Percentiles rank a stretch among this genome's conserved stretches.
Conservation (phyloP, 495 filamentous ascomycete genomes). For the Gamarada debralockiae region DNA sequence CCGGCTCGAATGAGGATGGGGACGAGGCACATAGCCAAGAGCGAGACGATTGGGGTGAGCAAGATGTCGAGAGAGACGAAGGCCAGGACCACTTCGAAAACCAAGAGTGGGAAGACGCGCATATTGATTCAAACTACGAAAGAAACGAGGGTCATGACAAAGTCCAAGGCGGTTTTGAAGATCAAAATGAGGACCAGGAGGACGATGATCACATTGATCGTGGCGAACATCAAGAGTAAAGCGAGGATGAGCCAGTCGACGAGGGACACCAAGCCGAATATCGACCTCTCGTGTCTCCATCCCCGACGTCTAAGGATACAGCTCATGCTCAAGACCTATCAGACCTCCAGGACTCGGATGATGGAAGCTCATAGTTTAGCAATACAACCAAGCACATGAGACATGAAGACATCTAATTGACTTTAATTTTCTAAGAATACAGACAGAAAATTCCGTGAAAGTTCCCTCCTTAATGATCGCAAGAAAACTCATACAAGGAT, state of each 20-base stretch:
- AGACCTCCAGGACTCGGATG: too few relatives aligned
- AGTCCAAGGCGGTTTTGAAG: neutral
- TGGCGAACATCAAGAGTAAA: too few relatives aligned
- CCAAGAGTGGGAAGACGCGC: neutral
- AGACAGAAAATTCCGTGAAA: constrained; percentile 1
- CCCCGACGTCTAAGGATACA: too few relatives aligned
- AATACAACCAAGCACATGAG: too few relatives aligned
- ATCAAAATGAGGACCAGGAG: neutral
- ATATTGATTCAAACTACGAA: constrained; percentile 5
- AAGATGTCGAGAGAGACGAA: neutral
- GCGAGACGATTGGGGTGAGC: neutral
- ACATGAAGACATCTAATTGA: too few relatives aligned
- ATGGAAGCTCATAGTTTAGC: too few relatives aligned
- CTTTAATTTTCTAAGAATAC: constrained; percentile 18
- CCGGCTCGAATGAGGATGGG: neutral
- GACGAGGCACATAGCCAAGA: neutral
- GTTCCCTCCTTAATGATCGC: neutral
- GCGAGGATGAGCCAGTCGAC: too few relatives aligned
- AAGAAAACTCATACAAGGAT: neutral
- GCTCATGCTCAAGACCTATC: too few relatives aligned
- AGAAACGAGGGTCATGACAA: neutral
- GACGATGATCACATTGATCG: neutral
- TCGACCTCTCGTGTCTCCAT: too few relatives aligned
- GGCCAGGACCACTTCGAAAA: too few relatives aligned
- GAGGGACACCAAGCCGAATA: too few relatives aligned